These are phyloP conservation scores for Yarrowia alimentaria DNA, from an alignment of 805 yeast species.

Conservation along the genomic window DNA sequence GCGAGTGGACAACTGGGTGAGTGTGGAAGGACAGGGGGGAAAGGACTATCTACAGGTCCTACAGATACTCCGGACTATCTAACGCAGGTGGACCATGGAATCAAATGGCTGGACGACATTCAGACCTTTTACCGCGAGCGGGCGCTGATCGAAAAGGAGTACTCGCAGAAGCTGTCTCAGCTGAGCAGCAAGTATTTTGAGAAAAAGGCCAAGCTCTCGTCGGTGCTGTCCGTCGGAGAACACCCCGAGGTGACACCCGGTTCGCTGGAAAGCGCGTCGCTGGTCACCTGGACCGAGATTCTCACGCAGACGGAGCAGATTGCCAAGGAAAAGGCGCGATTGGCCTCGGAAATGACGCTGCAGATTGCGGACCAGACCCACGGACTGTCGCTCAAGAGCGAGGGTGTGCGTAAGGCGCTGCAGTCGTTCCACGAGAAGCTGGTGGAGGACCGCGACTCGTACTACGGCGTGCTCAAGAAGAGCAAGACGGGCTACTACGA, in stretches of 20 bases:
- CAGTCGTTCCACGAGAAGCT: constrained; percentile 60
- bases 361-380: constrained; percentile 62
- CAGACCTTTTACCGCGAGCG: constrained; percentile 83
- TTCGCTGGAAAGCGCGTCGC: constrained; percentile 79
- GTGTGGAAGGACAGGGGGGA: constrained; percentile 25
- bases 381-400: constrained; percentile 53
- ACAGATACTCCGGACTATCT: no score
- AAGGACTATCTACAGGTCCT: no score
- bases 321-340: constrained; percentile 60
- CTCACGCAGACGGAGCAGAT: constrained; percentile 78
- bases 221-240: constrained; percentile 82
- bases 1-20: constrained; percentile 73
- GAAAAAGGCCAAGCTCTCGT: constrained; percentile 67
- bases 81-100: constrained; percentile 45
- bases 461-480: constrained; percentile 58
- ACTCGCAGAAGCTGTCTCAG: constrained; percentile 62
- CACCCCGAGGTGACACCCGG: constrained; percentile 92
- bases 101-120: constrained; percentile 73
- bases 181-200: constrained; percentile 69
- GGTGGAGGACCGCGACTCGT: constrained; percentile 46
- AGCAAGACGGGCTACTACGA: constrained; percentile 77
- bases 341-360: constrained; percentile 58
- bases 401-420: constrained; percentile 54
- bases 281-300: constrained; percentile 89
- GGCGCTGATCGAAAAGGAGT: constrained; percentile 78